phyloP scores from a whole-genome alignment of 129 eudicot species.

The Solidago caesia region DNA sequence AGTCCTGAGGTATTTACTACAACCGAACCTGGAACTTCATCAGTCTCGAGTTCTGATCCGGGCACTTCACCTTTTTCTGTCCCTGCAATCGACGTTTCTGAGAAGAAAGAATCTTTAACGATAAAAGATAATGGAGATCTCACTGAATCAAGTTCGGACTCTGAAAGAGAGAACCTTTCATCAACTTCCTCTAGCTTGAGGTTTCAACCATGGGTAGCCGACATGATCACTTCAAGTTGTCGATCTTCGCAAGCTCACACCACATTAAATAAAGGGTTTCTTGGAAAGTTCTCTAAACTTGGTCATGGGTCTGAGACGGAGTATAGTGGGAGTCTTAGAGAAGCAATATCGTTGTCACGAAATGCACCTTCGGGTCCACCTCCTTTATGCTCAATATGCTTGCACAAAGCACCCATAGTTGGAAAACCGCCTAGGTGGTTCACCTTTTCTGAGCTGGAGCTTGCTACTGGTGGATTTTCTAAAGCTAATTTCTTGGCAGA shows the following conservation, averaged over 20 bases:
- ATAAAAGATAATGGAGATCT: constrained; percentile 33
- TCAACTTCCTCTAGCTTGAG: constrained; percentile 63
- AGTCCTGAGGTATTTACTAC: constrained; percentile 87
- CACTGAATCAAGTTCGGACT: constrained; percentile 48
- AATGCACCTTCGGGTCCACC: constrained; percentile 74
- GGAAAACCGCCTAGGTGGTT: constrained; percentile 97
- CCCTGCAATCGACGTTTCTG: constrained; percentile 27
- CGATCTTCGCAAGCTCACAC: constrained; percentile 35
- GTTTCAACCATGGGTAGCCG: constrained; percentile 69
- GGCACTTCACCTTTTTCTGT: constrained; percentile 80
- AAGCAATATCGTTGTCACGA: constrained; percentile 69
- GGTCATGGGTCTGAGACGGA: constrained; percentile 38
- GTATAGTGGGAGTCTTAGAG: constrained; percentile 67
- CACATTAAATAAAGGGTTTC: constrained; percentile 38
- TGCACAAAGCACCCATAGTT: constrained; percentile 88
- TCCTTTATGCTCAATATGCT: constrained; percentile 91
- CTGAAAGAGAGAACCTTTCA: constrained; percentile 55
- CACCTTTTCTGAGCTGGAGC: constrained; percentile 78
- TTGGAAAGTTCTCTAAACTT: constrained; percentile 17
- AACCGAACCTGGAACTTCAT: constrained; percentile 85
- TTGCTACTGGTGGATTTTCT: constrained; percentile 91
- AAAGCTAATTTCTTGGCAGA: constrained; percentile 89
- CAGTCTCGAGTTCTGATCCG: constrained; percentile 91
- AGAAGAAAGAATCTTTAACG: constrained; percentile 33
- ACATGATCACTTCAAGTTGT: constrained; percentile 37